These are phyloP conservation scores for Torulaspora microellipsoides DNA, from an alignment of 805 yeast species.

Conservation along the genomic window DNA sequence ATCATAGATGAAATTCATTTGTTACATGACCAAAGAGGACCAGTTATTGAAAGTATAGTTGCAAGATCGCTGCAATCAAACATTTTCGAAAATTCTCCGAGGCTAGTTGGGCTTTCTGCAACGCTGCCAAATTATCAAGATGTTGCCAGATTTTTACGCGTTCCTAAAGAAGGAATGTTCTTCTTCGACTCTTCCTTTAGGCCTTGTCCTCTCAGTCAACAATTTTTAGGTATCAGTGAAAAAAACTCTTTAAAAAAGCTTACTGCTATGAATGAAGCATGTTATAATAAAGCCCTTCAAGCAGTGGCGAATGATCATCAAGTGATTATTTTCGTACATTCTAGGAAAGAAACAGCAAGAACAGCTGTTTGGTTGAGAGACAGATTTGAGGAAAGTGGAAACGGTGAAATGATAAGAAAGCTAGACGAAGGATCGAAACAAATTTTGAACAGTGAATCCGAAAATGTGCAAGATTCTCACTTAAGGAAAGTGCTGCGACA, in stretches of 20 bases:
- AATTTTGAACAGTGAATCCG: constrained; percentile 61
- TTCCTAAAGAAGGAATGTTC: constrained; percentile 59
- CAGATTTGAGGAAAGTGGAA: constrained; percentile 53
- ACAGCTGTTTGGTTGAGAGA: constrained; percentile 74
- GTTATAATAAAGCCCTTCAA: constrained; percentile 74
- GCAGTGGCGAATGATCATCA: constrained; percentile 63
- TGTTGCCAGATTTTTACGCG: constrained; percentile 77
- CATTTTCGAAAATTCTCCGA: constrained; percentile 45
- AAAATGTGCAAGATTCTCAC: constrained; percentile 46
- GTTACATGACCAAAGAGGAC: constrained; percentile 92
- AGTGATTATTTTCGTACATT: constrained; percentile 86
- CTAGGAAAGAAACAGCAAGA: constrained; percentile 83
- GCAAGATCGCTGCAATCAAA: constrained; percentile 51
- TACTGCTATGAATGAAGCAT: constrained; percentile 85
- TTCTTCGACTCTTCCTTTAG: constrained; percentile 79
- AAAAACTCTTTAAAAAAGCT: constrained; percentile 70
- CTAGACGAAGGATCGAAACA: constrained; percentile 53
- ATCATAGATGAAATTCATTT: constrained; percentile 92
- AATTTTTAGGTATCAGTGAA: constrained; percentile 83
- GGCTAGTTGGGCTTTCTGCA: constrained; percentile 87
- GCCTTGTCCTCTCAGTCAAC: constrained; percentile 90
- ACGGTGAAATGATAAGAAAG: constrained; percentile 41
- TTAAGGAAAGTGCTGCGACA: constrained; percentile 55
- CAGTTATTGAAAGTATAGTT: constrained; percentile 84
- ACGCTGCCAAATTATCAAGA: constrained; percentile 86